Conservation (phyloP, 805 yeast species). For the Candida coleopterorum region DNA sequence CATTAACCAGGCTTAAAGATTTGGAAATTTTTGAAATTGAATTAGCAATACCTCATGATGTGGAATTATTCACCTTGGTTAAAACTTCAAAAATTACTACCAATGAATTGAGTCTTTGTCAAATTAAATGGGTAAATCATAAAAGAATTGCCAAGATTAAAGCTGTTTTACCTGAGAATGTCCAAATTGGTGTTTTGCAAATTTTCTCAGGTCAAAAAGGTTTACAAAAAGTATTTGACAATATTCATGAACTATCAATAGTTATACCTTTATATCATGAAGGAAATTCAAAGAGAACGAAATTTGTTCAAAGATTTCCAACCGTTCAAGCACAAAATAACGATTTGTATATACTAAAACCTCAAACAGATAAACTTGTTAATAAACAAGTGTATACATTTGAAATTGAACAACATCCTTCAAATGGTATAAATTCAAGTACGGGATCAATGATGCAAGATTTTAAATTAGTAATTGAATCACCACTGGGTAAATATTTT, state of each 20-base stretch:
- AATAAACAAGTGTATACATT: slow-evolving; percentile 61
- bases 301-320: slow-evolving; percentile 69
- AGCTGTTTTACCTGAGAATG: slow-evolving; percentile 71
- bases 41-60: slow-evolving; percentile 61
- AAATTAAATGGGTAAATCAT: slow-evolving; percentile 62
- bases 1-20: slow-evolving; percentile 67
- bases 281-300: slow-evolving; percentile 58
- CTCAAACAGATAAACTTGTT: slow-evolving; percentile 66
- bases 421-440: slow-evolving; percentile 38
- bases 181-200: slow-evolving; percentile 64
- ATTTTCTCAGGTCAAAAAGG: slow-evolving; percentile 70
- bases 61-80: slow-evolving; percentile 60
- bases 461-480: slow-evolving; percentile 63
- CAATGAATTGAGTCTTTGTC: slow-evolving; percentile 63
- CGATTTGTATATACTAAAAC: slow-evolving; percentile 80
- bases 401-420: slow-evolving; percentile 57
- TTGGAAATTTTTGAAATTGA: slow-evolving; percentile 78
- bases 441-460: slow-evolving; percentile 34
- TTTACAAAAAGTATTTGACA: slow-evolving; percentile 49
- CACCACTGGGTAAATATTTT: slow-evolving; percentile 79
- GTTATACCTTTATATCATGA: slow-evolving; percentile 71
- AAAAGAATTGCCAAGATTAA: slow-evolving; percentile 72
- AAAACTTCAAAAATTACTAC: slow-evolving; percentile 48
- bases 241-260: slow-evolving; percentile 64
- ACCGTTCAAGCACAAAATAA: slow-evolving; percentile 62